These are phyloP conservation scores for Cercophora newfieldiana DNA, from an alignment of 495 filamentous ascomycete genomes.

Conservation along the genomic window DNA sequence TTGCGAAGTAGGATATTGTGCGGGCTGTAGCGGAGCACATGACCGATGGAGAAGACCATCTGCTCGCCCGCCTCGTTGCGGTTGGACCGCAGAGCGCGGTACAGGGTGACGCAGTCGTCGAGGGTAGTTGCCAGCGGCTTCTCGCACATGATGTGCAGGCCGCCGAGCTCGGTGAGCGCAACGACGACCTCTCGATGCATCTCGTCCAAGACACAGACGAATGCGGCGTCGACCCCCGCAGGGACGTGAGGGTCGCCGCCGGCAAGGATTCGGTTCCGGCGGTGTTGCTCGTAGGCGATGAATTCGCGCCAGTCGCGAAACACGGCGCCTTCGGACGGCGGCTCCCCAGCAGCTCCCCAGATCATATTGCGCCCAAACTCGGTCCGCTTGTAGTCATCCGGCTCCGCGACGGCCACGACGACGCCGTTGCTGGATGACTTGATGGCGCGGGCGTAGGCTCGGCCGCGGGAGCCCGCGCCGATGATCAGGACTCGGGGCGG, in stretches of 20 bases:
- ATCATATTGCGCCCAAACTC: slow-evolving; percentile 67
- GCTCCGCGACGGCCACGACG: slow-evolving; percentile 79
- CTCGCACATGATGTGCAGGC: slow-evolving; percentile 86
- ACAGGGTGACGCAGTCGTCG: slow-evolving; percentile 71
- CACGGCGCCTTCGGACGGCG: slow-evolving; percentile 54
- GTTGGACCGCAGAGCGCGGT: slow-evolving; percentile 48
- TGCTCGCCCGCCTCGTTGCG: slow-evolving; percentile 30
- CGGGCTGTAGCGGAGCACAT: slow-evolving; percentile 80
- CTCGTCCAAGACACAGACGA: slow-evolving; percentile 88
- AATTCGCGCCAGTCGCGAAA: slow-evolving; percentile 78
- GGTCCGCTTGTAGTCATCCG: slow-evolving; percentile 71
- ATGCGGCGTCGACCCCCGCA: slow-evolving; percentile 71
- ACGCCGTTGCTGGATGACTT: slow-evolving; percentile 58
- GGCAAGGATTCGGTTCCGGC: slow-evolving; percentile 46
- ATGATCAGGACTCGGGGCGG: slow-evolving; percentile 73
- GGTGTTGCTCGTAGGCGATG: slow-evolving; percentile 59
- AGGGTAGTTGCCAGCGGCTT: slow-evolving; percentile 86
- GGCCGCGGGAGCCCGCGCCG: slow-evolving; percentile 83
- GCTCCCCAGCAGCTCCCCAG: slow-evolving; percentile 50
- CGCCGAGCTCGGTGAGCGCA: slow-evolving; percentile 62
- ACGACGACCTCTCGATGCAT: slow-evolving; percentile 78
- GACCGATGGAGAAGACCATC: slow-evolving; percentile 78
- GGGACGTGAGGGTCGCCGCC: slow-evolving; percentile 46
- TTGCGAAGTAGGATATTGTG: slow-evolving; percentile 84
- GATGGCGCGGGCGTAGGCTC: slow-evolving; percentile 70